These are phyloP conservation scores for Aspergillus hiratsukae DNA, from an alignment of 2,329 filamentous ascomycete genomes.

Conservation along the genomic window DNA sequence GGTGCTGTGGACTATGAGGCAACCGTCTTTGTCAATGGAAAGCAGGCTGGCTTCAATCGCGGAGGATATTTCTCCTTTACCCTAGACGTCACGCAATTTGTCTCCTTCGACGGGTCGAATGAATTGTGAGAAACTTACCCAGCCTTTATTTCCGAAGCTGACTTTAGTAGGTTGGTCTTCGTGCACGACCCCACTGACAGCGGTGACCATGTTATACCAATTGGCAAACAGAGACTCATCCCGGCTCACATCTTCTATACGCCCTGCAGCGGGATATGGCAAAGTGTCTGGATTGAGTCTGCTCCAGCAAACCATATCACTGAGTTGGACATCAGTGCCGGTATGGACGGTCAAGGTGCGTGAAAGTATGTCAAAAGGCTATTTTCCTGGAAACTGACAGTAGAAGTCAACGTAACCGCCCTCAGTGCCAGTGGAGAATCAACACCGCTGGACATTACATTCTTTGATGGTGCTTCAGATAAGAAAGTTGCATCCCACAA, in stretches of 20 bases:
- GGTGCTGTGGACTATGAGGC: constrained; percentile 51
- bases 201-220: constrained; percentile 53
- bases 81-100: constrained; percentile 52
- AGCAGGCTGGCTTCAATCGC: constrained; percentile 49
- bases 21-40: constrained; percentile 56
- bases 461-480: constrained; percentile 32
- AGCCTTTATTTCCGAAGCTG: background rate
- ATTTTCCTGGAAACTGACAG: background rate
- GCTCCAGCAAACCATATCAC: constrained; percentile 56
- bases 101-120: constrained; percentile 45
- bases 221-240: constrained; percentile 59
- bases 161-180: constrained; percentile 51
- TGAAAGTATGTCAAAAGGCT: constrained; percentile 4
- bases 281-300: constrained; percentile 67
- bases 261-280: constrained; percentile 71
- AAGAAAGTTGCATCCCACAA: constrained; percentile 42
- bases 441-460: constrained; percentile 35
- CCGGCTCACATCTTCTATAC: constrained; percentile 63
- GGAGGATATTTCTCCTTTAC: constrained; percentile 62
- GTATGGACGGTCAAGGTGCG: constrained; percentile 51
- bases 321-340: constrained; percentile 56
- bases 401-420: constrained; percentile 53
- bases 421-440: constrained; percentile 41
- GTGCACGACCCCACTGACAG: constrained; percentile 65
- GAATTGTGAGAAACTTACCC: constrained; percentile 44